Evolutionary conservation across 2,329 filamentous ascomycete species (phyloP), one percentile per base, ranked within the genome.

Genomic region (Lomentospora prolificans): DNA sequence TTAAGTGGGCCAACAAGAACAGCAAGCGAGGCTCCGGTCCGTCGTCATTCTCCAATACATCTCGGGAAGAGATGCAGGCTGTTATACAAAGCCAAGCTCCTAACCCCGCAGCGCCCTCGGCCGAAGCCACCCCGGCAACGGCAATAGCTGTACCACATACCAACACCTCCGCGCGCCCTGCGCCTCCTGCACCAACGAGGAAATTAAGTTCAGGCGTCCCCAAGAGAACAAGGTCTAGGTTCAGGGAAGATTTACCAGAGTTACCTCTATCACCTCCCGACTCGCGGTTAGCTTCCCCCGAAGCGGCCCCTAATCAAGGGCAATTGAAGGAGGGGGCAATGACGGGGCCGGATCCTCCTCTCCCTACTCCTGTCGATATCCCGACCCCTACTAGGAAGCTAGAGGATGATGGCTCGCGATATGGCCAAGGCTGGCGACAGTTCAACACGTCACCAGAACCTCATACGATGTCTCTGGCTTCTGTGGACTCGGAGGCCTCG

Each of bases 401-500:
- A 17, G 41, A 12, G 6, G 53, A 55, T 24, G 39, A 33, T 7
- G 27, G 17, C 14, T 12, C 31, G 17, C 53, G 27, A 22, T 48
- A 39, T 19, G 24, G 28, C 19, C 41, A 46, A 19, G 41, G 46
- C 8, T 55, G 28, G 8, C 14, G 39, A 4, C 53, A 55, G 3
- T 33, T 50, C 17, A 61, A 63, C 3, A 63, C 64, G 22, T 84
- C 78, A 4, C 82, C 75, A 17, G 84, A 78, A 61, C 78, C 72
- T 33, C 79, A 90, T 64, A 89, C 90, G 28, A 86, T 91, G 68
- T 97, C 92, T 0, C 77, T 97, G 17, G 94, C 90, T 2, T 96
- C 91, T 0, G 89, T 97, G 58, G 94, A 96, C 65, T 96, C 91
- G 0, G 94, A 99, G 72, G 94, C 82, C 3, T 96, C 91, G 0